A percentile compares a stretch with the other conserved stretches of the same genome.
These are phyloP conservation scores for Plantago major DNA, from an alignment of 257 asterid genomes.

Conservation along the genomic window DNA sequence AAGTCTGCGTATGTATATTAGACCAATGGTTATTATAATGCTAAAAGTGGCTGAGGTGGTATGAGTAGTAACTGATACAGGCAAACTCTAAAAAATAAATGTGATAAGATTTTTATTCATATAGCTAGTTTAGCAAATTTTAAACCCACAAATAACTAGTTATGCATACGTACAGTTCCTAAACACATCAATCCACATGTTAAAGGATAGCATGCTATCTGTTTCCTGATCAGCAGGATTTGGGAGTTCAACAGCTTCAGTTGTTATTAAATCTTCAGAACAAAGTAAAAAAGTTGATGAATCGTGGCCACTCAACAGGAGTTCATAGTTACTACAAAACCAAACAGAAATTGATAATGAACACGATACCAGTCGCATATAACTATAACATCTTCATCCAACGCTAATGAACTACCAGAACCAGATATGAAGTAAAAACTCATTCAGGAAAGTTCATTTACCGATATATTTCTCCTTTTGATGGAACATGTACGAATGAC, in stretches of 20 bases:
- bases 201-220: neutral
- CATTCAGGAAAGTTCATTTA: slow-evolving; percentile 22
- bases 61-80: too few relatives aligned
- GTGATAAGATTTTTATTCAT: too few relatives aligned
- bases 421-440: slow-evolving; percentile 13
- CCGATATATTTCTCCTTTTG: slow-evolving; percentile 95
- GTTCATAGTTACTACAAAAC: neutral
- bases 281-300: slow-evolving; percentile 1
- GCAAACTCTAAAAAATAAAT: too few relatives aligned
- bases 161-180: neutral
- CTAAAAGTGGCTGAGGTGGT: too few relatives aligned
- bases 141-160: neutral
- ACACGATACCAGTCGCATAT: slow-evolving; percentile 1
- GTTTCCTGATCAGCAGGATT: neutral
- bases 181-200: neutral
- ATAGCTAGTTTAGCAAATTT: neutral
- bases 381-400: neutral
- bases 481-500: slow-evolving; percentile 74
- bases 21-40: neutral
- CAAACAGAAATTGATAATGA: neutral
- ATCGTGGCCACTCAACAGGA: slow-evolving; percentile 6
- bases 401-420: slow-evolving; percentile 2
- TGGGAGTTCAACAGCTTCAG: neutral
- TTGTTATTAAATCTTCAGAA: neutral
- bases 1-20: neutral